Percentiles rank a stretch among this genome's conserved stretches.
Evolutionary conservation across 441 rosid genomes (phyloP).

Genomic region (Hura crepitans): DNA sequence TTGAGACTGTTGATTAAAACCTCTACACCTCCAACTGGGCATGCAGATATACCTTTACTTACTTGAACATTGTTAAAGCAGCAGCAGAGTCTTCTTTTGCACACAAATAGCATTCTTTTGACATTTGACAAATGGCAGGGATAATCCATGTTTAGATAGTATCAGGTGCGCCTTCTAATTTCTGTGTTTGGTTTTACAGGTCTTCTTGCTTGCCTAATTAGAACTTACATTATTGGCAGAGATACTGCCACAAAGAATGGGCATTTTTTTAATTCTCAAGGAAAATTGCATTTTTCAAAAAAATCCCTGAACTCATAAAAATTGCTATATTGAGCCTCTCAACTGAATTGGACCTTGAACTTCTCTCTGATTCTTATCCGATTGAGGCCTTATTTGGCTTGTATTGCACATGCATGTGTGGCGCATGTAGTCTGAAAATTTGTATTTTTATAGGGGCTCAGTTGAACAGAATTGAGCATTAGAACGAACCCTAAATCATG

Average conservation of each 20-base stretch:
- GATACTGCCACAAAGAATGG: not conserved
- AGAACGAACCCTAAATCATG: too few species aligned
- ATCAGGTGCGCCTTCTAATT: constrained; percentile 32
- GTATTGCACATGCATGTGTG: too few species aligned
- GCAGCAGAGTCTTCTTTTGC: constrained; percentile 29
- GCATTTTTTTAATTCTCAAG: too few species aligned
- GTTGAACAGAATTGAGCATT: too few species aligned
- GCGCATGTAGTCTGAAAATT: too few species aligned
- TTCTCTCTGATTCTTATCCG: too few species aligned
- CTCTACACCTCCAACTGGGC: constrained; percentile 52
- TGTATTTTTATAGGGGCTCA: too few species aligned
- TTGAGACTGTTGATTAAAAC: constrained; percentile 68
- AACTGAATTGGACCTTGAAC: too few species aligned
- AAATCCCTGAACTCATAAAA: not conserved
- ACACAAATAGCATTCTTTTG: constrained; percentile 62
- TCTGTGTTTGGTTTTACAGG: not conserved
- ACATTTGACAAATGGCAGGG: constrained; percentile 46
- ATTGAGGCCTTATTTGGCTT: too few species aligned
- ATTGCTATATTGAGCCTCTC: too few species aligned
- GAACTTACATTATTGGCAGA: not conserved
- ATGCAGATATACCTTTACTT: constrained; percentile 44
- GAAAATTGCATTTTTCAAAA: not conserved
- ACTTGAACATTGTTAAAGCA: constrained; percentile 22
- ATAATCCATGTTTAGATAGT: constrained; percentile 32
- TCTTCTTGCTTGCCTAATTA: not conserved